Evolutionary conservation across 129 eudicot genomes (phyloP).

Genomic region (Saposhnikovia divaricata): DNA sequence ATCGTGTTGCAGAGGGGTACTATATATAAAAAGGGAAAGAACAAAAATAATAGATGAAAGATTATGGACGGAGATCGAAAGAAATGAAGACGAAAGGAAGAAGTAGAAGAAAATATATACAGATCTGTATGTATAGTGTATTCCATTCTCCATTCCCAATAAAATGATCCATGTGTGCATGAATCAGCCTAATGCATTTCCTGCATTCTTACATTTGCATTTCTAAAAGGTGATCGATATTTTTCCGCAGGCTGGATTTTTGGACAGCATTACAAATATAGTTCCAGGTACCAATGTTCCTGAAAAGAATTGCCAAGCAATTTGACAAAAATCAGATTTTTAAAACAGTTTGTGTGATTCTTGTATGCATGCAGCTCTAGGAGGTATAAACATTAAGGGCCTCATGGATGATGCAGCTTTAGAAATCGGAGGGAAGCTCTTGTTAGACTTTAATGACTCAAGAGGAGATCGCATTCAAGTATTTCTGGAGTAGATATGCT

Average conservation of each 20-base stretch:
- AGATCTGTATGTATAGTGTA: too few relatives aligned
- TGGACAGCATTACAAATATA: slow-evolving; percentile 85
- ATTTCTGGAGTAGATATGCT: slow-evolving; percentile 52
- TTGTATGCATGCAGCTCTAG: slow-evolving; percentile 52
- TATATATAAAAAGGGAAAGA: too few relatives aligned
- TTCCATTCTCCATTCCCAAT: not conserved
- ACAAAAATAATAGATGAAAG: too few relatives aligned
- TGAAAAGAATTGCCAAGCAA: not conserved
- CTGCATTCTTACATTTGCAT: not conserved
- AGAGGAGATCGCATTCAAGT: slow-evolving; percentile 85
- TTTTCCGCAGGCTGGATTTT: slow-evolving; percentile 77
- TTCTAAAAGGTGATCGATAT: not conserved
- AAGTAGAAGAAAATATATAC: too few relatives aligned
- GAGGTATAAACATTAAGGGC: slow-evolving; percentile 74
- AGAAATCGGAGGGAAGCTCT: slow-evolving; percentile 69
- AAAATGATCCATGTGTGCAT: not conserved
- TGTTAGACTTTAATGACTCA: slow-evolving; percentile 70
- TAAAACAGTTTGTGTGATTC: not conserved
- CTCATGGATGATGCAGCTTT: slow-evolving; percentile 57
- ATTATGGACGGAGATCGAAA: too few relatives aligned
- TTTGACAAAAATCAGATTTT: not conserved
- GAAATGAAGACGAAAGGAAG: too few relatives aligned
- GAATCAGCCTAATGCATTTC: not conserved
- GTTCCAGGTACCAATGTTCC: slow-evolving; percentile 65
- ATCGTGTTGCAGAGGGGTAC: too few relatives aligned